A percentile compares a stretch with the other conserved stretches of the same genome.
Conservation (phyloP, 2,329 filamentous ascomycete species). For the Neospermospora avenae region DNA sequence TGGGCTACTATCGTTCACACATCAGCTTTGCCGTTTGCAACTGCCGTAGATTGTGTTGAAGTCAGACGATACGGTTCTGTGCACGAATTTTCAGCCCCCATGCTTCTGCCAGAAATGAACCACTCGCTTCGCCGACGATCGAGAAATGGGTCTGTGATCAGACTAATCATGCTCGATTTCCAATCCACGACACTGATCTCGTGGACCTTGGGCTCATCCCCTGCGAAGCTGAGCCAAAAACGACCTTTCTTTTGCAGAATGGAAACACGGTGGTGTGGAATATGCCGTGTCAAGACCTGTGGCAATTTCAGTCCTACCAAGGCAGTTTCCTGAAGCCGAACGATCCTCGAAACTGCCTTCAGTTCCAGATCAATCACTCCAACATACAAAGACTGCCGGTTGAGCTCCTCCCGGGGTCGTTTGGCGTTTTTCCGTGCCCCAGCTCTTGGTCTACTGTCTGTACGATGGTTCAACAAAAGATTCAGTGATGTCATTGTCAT, state of each 20-base stretch:
- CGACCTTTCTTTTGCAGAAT: constrained; percentile 22
- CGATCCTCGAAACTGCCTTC: constrained; percentile 13
- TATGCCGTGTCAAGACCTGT: constrained; percentile 14
- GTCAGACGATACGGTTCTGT: too few relatives aligned
- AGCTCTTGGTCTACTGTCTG: constrained; percentile 20
- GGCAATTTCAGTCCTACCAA: constrained; percentile 9
- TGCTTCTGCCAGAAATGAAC: too few relatives aligned
- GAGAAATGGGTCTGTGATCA: constrained; percentile 25
- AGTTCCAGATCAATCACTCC: constrained; percentile 18
- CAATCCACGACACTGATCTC: constrained; percentile 17
- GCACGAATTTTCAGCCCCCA: too few relatives aligned
- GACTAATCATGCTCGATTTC: constrained; percentile 24
- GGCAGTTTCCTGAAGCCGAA: constrained; percentile 10
- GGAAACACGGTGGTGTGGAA: constrained; percentile 15
- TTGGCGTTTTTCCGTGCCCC: constrained; percentile 15
- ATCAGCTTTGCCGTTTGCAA: too few relatives aligned
- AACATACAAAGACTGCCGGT: constrained; percentile 20
- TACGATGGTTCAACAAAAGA: constrained; percentile 18
- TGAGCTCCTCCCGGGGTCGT: constrained; percentile 15
- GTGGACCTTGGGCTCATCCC: constrained; percentile 19
- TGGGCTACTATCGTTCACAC: too few relatives aligned
- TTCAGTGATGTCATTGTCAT: constrained; percentile 22
- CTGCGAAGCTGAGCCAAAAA: constrained; percentile 18
- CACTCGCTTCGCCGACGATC: too few relatives aligned
- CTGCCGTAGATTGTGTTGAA: too few relatives aligned